Base-by-base conservation (phyloP, 140 eudicot genomes). In the Oenanthe javanica region DNA sequence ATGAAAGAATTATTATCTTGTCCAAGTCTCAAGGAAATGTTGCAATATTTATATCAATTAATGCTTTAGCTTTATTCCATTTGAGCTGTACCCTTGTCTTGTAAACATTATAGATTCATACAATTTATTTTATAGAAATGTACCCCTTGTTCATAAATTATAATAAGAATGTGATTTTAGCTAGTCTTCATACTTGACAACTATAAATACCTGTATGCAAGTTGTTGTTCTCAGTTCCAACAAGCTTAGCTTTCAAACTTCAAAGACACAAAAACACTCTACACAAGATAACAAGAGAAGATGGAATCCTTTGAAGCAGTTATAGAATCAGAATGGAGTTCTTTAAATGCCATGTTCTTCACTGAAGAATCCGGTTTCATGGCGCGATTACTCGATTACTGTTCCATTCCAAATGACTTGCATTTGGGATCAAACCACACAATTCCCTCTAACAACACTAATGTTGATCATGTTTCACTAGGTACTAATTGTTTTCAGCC, bases 321-420 rank as follows among this genome's bases (percentile, higher is more conserved):
- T 47, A 50, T 82, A 15, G 91, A 81, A 77, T 93, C 85, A 86
- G 91, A 85, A 31, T 92, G 97, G 96, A 84, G 82, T 82, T 82
- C 84, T 77, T 85, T 87, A 48, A 75, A 67, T 82, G 96, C 84
- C 54, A 82, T 81, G 61, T 78, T 82, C 66, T 81, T 84, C 5
- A 40, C 52, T 66, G 89, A 91, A 13, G 91, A 87, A 49, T 82
- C 90, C 13, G 93, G 87, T 38, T 91, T 89, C 85, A 88, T 86
- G 92, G 79, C 89, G 7, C 92, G 89, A 36, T 78, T 89, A 81
- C 87, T 91, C 67, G 82, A 83, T 42, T 79, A 81, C 67, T 91
- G 86, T 50, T 74, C 89, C 0, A 42, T 86, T 79, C 86, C 89
- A 48, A 82, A 61, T 46, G 88, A 40, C 51, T 14, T 18, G 49